A percentile compares a stretch with the other conserved stretches of the same genome.
Evolutionary conservation across 306 rosid species (phyloP).

Genomic region (Acmispon strigosus): DNA sequence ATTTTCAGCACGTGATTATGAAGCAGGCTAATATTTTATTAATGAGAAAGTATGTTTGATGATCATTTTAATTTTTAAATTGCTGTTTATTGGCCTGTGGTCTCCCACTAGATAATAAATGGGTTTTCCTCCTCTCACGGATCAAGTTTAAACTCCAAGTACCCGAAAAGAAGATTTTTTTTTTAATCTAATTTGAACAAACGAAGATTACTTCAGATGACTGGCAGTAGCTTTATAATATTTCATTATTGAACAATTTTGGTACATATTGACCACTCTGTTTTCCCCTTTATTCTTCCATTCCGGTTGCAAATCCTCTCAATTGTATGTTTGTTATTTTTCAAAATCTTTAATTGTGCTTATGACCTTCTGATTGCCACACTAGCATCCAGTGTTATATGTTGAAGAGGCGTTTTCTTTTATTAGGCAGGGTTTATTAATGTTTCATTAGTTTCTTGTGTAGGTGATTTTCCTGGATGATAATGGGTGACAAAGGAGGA

Average conservation of each 20-base stretch:
- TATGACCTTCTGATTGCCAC: not conserved
- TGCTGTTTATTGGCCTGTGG: not conserved
- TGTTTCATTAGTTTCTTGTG: not conserved
- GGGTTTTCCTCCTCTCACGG: too few species aligned
- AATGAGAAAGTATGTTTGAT: not conserved
- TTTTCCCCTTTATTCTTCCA: not conserved
- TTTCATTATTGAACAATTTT: not conserved
- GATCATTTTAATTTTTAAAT: not conserved
- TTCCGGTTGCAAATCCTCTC: not conserved
- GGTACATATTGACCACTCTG: not conserved
- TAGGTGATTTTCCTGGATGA: slow-evolving; percentile 27
- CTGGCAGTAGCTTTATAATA: not conserved
- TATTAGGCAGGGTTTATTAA: not conserved
- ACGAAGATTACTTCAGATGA: not conserved
- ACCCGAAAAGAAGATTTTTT: too few species aligned
- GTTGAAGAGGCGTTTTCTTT: not conserved
- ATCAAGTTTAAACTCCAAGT: too few species aligned
- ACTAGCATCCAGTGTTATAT: not conserved
- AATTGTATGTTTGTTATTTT: not conserved
- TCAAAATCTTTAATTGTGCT: not conserved
- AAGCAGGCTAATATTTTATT: not conserved
- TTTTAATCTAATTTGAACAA: not conserved
- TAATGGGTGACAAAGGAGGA: slow-evolving; percentile 36
- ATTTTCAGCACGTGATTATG: not conserved
- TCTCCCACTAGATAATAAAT: not conserved